These are phyloP conservation scores for Gastrolobium bilobum DNA, from an alignment of 306 rosid genomes.

Conservation along the genomic window DNA sequence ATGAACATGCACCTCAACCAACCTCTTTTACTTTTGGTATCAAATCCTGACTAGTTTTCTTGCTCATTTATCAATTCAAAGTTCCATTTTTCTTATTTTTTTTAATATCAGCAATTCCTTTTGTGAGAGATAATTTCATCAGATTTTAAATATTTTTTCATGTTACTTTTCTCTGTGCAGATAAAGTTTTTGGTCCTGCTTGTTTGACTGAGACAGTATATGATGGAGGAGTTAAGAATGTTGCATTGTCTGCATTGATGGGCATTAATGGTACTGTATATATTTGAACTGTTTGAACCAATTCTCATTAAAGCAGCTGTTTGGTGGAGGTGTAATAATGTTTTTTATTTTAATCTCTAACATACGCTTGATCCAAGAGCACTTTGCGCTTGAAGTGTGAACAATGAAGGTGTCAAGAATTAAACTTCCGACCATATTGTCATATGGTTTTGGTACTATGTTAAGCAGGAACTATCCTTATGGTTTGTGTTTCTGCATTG, in stretches of 20 bases:
- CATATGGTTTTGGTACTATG: background rate
- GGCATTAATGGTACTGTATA: slow-evolving; percentile 85
- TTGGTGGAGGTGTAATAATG: background rate
- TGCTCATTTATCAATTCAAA: background rate
- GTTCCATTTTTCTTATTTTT: slow-evolving; percentile 5
- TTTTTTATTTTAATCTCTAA: background rate
- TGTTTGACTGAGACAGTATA: slow-evolving; percentile 82
- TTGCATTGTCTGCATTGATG: slow-evolving; percentile 89
- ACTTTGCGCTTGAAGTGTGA: background rate
- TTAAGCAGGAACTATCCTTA: background rate
- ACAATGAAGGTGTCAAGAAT: background rate
- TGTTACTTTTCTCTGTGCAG: slow-evolving; percentile 56
- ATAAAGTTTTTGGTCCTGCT: slow-evolving; percentile 88
- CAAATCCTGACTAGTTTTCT: background rate
- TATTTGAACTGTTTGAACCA: background rate
- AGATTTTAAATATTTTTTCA: slow-evolving; percentile 34
- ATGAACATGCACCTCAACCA: slow-evolving; percentile 78
- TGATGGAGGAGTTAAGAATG: slow-evolving; percentile 96
- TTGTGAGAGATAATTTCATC: background rate
- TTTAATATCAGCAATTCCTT: background rate
- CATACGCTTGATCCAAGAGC: background rate
- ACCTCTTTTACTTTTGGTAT: slow-evolving; percentile 90
- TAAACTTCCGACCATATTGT: background rate
- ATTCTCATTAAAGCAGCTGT: background rate
- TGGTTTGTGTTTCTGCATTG: slow-evolving; percentile 8